Base-by-base conservation (phyloP, 1,139 yeast genomes). In the Blastobotrys malaysiensis region DNA sequence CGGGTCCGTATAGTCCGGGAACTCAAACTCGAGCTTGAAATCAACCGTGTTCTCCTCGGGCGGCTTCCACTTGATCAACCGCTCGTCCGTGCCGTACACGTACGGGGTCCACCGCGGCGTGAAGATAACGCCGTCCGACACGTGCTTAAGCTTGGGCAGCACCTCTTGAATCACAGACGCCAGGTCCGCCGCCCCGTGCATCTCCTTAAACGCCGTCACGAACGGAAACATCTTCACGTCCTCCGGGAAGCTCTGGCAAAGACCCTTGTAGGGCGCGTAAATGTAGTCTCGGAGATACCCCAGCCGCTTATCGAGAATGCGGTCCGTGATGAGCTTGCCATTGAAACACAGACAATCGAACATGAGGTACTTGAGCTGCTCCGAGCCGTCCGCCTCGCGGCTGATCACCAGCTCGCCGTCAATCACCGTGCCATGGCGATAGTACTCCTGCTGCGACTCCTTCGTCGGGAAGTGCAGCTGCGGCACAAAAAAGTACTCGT, bases 31-130 rank as follows among this genome's bases (percentile, higher is more conserved):
- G 57, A 95, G 69, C 66, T 85, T 84, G 70, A 88, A 93, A 70
- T 95, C 99, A 39, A 95, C 80, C 0, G 97, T 85, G 65, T 95
- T 95, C 69, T 93, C 99, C 57, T 88, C 88, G 9, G 96, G 90
- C 0, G 99, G 98, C 65, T 95, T 95, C 99, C 99, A 95, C 70
- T 95, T 95, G 54, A 95, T 73, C 49, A 73, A 70, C 39, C 70
- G 81, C 3, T 81, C 79, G 68, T 93, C 98, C 0, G 98, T 91
- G 11, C 98, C 98, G 61, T 84, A 82, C 3, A 82, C 78, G 70
- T 95, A 95, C 0, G 96, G 95, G 0, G 95, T 81, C 57, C 83
- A 89, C 39, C 95, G 88, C 62, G 96, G 88, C 1, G 99, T 95
- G 69, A 89, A 88, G 57, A 95, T 89, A 44, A 95, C 78, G 1